Base-by-base conservation (phyloP, 345 rosid genomes). In the Boechera divaricarpa region DNA sequence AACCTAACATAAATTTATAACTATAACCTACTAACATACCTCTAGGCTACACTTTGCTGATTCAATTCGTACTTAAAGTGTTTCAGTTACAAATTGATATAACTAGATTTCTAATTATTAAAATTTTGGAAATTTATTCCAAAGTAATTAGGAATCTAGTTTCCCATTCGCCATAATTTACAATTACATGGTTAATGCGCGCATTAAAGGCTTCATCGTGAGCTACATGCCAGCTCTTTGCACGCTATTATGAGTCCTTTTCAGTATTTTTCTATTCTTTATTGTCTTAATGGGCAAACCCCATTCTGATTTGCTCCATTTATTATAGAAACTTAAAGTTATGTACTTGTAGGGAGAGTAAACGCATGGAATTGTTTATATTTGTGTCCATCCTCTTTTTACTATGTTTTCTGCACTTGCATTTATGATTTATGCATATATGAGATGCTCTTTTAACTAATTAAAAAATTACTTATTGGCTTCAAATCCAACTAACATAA, bases 211-310 rank as follows among this genome's bases (percentile, higher is more conserved):
- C 31, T 18, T 45, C 38, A 16, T 51, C 24, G n/a, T 58, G 71
- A 53, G 70, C 69, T 54, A 76, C 64, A 44, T 48, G 70, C 58
- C 69, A 69, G 51, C 80, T 62, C 75, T 7, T 44, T 55, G 36
- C 80, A 44, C 52, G 57, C 64, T 51, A 69, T 60, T 51, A 51
- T 60, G 69, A 61, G 61, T 68, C 56, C 59, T 75, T 61, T 52
- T 61, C 10, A 11, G 12, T 69, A 16, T 13, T 36, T 18, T 51
- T 59, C 45, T 31, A 2, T 31, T 52, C 2, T 52, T 9, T 53
- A 33, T 7, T 4, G 24, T 32, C 55, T 13, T 48, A 9, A 57
- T 67, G 41, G 60, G 44, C 15, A 67, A 33, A 39, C 53, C 75
- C 10, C 55, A 13, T 52, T 69, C 70, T 52, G 38, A 61, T 60